These are phyloP conservation scores for Metarhizium sp. DNA, from an alignment of 2,329 filamentous ascomycete species.

Conservation along the genomic window DNA sequence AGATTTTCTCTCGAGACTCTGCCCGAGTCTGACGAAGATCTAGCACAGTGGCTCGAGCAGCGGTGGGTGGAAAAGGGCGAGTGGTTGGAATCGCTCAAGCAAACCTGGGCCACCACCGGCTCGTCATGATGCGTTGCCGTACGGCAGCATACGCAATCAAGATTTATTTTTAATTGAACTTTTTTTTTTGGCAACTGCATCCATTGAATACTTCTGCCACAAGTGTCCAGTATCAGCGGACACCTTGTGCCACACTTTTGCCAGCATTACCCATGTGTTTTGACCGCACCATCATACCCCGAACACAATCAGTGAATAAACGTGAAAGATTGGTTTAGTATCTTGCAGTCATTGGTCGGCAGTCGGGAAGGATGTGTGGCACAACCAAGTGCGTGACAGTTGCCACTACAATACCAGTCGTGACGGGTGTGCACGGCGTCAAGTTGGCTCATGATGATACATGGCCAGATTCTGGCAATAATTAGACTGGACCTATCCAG, in stretches of 20 bases:
- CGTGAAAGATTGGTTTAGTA: neutral
- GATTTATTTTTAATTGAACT: too few relatives aligned
- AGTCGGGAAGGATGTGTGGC: too few relatives aligned
- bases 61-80: constrained; percentile 44
- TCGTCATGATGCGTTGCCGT: constrained; percentile 1
- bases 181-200: too few relatives aligned
- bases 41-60: constrained; percentile 43
- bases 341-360: neutral
- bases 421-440: too few relatives aligned
- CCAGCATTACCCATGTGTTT: neutral
- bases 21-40: constrained; percentile 34
- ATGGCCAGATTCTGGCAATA: neutral
- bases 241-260: neutral
- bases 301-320: too few relatives aligned
- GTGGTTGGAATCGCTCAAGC: constrained; percentile 30
- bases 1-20: constrained; percentile 39
- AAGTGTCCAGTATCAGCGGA: too few relatives aligned
- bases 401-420: too few relatives aligned
- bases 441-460: too few relatives aligned
- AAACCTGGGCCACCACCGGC: constrained; percentile 8
- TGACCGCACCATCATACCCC: too few relatives aligned
- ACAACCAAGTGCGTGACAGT: too few relatives aligned
- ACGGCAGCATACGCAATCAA: neutral
- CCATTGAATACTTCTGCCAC: too few relatives aligned
- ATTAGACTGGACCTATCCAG: neutral